Evolutionary conservation across 2,329 filamentous ascomycete genomes (phyloP).

Genomic region (Colletotrichum endophyticum): DNA sequence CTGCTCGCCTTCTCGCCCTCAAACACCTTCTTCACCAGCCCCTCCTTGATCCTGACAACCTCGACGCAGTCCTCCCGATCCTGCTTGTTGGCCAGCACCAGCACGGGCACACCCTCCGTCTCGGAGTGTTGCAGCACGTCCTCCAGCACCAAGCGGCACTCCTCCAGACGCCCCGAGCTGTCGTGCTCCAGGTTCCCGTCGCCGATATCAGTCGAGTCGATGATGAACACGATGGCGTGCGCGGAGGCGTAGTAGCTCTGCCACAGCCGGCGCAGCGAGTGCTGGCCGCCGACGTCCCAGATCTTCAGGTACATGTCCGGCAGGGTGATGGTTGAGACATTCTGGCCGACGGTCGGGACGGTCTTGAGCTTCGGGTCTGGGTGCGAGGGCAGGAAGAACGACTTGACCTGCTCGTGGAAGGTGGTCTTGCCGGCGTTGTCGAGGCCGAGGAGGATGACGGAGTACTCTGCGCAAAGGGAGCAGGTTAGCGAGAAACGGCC

Average conservation of each 20-base stretch:
- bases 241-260: slow-evolving; percentile 93
- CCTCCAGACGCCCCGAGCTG: slow-evolving; percentile 70
- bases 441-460: slow-evolving; percentile 92
- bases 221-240: slow-evolving; percentile 97
- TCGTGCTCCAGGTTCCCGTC: slow-evolving; percentile 70
- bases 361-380: slow-evolving; percentile 77
- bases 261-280: slow-evolving; percentile 88
- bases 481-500: background rate
- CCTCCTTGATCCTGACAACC: slow-evolving; percentile 96
- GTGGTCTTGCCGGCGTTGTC: slow-evolving; percentile 99
- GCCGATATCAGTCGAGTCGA: slow-evolving; percentile 93
- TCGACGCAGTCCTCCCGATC: slow-evolving; percentile 97
- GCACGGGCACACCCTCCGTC: slow-evolving; percentile 86
- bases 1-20: slow-evolving; percentile 88
- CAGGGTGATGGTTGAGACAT: slow-evolving; percentile 88
- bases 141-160: slow-evolving; percentile 89
- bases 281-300: slow-evolving; percentile 97
- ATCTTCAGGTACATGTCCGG: slow-evolving; percentile 97
- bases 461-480: slow-evolving; percentile 73
- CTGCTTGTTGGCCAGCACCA: slow-evolving; percentile 97
- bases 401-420: slow-evolving; percentile 95
- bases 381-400: slow-evolving; percentile 73
- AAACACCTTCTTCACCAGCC: slow-evolving; percentile 92
- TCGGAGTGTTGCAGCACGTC: slow-evolving; percentile 87
- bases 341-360: slow-evolving; percentile 96